phyloP scores from a whole-genome alignment of 2,329 filamentous ascomycete genomes.

The Fusarium citri region DNA sequence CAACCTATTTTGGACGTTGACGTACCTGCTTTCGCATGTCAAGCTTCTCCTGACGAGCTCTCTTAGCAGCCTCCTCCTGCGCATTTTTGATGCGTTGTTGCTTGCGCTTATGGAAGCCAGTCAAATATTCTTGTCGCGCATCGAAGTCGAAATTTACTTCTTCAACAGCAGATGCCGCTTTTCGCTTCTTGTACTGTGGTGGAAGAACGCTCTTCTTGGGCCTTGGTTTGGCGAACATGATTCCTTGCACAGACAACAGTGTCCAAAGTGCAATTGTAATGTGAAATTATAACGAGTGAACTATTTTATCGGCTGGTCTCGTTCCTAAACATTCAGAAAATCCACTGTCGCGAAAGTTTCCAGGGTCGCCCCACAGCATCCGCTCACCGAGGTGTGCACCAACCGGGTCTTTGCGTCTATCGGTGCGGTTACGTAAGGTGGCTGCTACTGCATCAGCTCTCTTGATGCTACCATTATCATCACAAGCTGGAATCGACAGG shows the following conservation, averaged over 20 bases:
- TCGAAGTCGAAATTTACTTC: constrained; percentile 87
- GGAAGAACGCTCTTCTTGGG: constrained; percentile 68
- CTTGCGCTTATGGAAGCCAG: constrained; percentile 97
- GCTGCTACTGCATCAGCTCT: constrained; percentile 42
- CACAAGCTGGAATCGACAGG: constrained; percentile 45
- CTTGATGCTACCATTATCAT: constrained; percentile 32
- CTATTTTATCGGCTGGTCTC: constrained; percentile 13
- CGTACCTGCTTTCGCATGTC: constrained; percentile 79
- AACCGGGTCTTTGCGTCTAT: constrained; percentile 40
- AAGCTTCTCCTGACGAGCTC: constrained; percentile 81
- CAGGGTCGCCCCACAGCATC: constrained; percentile 10
- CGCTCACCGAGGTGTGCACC: constrained; percentile 46
- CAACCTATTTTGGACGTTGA: neutral
- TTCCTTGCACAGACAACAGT: neutral
- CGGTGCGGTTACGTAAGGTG: constrained; percentile 45
- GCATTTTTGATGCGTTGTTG: constrained; percentile 85
- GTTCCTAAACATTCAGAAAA: constrained; percentile 28
- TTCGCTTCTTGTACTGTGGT: constrained; percentile 74
- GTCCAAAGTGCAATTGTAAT: neutral
- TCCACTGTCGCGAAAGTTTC: constrained; percentile 43
- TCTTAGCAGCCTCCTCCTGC: constrained; percentile 82
- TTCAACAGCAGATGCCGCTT: constrained; percentile 70
- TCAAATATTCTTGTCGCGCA: constrained; percentile 87
- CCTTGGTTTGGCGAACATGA: constrained; percentile 68
- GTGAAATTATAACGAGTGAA: constrained; percentile 1